Conservation (phyloP, 768 basidiomycete genomes). For the Chalciporus sphaerocephalus region DNA sequence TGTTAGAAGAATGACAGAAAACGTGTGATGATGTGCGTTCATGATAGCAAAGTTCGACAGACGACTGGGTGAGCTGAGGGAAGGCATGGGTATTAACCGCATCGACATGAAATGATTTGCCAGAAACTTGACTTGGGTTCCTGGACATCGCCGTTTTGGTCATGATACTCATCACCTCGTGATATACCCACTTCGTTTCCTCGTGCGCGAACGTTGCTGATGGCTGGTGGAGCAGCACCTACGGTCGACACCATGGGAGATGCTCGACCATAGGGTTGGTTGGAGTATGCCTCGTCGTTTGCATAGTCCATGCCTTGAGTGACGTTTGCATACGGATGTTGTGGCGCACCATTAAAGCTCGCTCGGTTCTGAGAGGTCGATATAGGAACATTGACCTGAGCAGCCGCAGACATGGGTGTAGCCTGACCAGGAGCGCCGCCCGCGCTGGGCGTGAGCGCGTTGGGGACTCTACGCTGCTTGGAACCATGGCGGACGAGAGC, state of each 20-base stretch:
- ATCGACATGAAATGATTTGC: conserved; percentile 75
- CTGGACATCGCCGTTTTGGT: conserved; percentile 52
- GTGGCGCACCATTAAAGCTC: conserved; percentile 37
- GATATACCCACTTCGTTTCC: conserved; percentile 66
- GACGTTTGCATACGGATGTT: conserved; percentile 71
- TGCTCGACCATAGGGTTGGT: conserved; percentile 67
- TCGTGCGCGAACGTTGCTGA: conserved; percentile 67
- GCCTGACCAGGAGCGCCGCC: conserved; percentile 48
- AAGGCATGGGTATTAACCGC: conserved; percentile 41
- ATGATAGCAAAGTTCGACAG: conserved; percentile 22
- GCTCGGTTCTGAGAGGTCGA: conserved; percentile 49
- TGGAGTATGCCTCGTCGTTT: conserved; percentile 55
- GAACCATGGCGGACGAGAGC: conserved; percentile 75
- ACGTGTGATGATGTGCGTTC: conserved; percentile 26
- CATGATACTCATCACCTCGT: conserved; percentile 54
- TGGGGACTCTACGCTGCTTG: conserved; percentile 62
- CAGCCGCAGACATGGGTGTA: conserved; percentile 70
- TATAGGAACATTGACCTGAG: conserved; percentile 69
- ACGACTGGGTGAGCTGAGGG: conserved; percentile 15
- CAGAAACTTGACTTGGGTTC: conserved; percentile 53
- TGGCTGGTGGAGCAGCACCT: conserved; percentile 63
- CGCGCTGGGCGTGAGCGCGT: conserved; percentile 53
- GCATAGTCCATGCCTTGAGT: conserved; percentile 56
- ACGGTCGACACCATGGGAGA: conserved; percentile 79
- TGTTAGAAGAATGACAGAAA: conserved; percentile 34